These are phyloP conservation scores for Aechmea fasciata DNA, from an alignment of 176 grass and related monocot genomes.

Conservation along the genomic window DNA sequence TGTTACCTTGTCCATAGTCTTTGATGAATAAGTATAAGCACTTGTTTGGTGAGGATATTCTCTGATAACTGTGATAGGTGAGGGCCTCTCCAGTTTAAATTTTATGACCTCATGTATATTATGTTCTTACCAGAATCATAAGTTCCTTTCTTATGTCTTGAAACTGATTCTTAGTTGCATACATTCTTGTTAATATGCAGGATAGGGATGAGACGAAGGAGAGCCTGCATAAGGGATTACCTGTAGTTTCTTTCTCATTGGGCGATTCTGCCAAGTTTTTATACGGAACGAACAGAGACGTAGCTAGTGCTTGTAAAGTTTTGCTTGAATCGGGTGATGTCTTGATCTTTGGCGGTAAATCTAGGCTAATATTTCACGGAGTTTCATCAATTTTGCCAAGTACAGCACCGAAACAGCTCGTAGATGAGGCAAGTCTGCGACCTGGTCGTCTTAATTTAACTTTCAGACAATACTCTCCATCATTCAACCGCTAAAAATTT, in stretches of 20 bases:
- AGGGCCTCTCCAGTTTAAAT: too few species aligned
- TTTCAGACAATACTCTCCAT: slow-evolving; percentile 9
- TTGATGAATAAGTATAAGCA: too few species aligned
- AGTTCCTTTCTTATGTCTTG: not conserved
- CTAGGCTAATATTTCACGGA: slow-evolving; percentile 17
- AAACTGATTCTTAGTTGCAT: not conserved
- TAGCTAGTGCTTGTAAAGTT: slow-evolving; percentile 1
- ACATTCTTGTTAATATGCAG: not conserved
- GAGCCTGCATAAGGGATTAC: slow-evolving; percentile 6
- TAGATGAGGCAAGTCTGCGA: not conserved
- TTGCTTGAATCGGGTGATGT: slow-evolving; percentile 15
- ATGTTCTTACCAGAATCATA: not conserved
- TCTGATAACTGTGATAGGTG: too few species aligned
- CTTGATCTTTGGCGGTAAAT: slow-evolving; percentile 13
- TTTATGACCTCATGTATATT: not conserved
- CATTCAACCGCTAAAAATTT: too few species aligned
- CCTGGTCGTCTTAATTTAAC: slow-evolving; percentile 17
- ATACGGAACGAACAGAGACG: slow-evolving; percentile 6
- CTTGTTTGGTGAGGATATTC: too few species aligned
- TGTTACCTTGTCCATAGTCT: too few species aligned
- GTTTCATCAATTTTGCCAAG: slow-evolving; percentile 4
- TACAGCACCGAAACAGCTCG: slow-evolving; percentile 2
- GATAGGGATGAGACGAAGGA: slow-evolving; percentile 10
- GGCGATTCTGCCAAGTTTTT: slow-evolving; percentile 14
- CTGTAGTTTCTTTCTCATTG: slow-evolving; percentile 18